Percentiles rank a stretch among this genome's conserved stretches.
Conservation (phyloP, 2,329 filamentous ascomycete species). For the Leptographium radiaticola region DNA sequence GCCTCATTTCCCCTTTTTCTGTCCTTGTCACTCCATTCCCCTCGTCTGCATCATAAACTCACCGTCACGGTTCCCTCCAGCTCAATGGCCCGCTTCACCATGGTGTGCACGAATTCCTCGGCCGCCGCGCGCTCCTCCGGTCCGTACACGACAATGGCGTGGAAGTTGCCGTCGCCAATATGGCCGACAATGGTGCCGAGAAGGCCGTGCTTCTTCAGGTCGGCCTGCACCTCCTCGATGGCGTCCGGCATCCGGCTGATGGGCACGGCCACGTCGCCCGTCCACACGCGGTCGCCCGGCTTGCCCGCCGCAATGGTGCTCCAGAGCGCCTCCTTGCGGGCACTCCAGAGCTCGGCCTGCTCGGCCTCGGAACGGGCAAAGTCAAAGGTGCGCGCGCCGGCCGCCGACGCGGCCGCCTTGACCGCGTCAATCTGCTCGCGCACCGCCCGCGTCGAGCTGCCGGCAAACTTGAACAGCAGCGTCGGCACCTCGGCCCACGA, state of each 20-base stretch:
- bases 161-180: constrained; percentile 59
- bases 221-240: constrained; percentile 65
- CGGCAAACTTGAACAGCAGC: constrained; percentile 74
- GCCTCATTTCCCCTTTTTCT: neutral
- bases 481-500: constrained; percentile 62
- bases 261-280: constrained; percentile 75
- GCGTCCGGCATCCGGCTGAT: constrained; percentile 60
- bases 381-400: constrained; percentile 58
- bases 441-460: constrained; percentile 49
- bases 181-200: constrained; percentile 61
- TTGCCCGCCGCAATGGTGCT: constrained; percentile 56
- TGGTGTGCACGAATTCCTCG: constrained; percentile 61
- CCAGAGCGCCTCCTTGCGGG: constrained; percentile 75
- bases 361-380: constrained; percentile 59
- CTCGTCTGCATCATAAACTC: constrained; percentile 11
- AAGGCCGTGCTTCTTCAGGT: constrained; percentile 55
- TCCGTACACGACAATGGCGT: constrained; percentile 46
- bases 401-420: constrained; percentile 43
- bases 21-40: too few relatives aligned
- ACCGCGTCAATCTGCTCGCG: constrained; percentile 68
- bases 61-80: constrained; percentile 73
- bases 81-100: constrained; percentile 77
- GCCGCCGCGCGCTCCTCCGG: constrained; percentile 54
- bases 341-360: constrained; percentile 68
- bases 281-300: constrained; percentile 65